phyloP scores from a whole-genome alignment of 75 land plant species.

The Cryptomeria japonica region DNA sequence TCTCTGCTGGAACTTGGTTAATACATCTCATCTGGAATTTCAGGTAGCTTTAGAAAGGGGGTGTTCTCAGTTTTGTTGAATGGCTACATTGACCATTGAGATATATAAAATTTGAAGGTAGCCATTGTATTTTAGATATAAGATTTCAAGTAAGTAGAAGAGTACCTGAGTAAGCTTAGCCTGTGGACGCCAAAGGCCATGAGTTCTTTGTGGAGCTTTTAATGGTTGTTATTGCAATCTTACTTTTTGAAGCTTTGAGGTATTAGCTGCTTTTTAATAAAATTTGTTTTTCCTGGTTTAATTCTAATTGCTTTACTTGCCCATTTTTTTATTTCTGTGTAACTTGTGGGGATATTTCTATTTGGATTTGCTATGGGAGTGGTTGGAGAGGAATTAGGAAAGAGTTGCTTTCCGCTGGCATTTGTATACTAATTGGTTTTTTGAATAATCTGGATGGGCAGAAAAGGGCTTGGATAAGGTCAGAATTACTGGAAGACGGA shows the following conservation, averaged over 20 bases:
- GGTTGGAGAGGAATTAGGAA: neutral
- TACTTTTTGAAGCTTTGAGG: neutral
- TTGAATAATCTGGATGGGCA: neutral
- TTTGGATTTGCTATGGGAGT: neutral
- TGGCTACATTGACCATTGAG: too few species aligned
- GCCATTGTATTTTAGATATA: neutral
- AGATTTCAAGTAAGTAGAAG: neutral
- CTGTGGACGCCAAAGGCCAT: neutral
- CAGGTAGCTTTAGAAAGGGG: too few species aligned
- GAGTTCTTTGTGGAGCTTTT: neutral
- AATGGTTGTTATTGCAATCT: neutral
- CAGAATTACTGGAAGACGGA: constrained; percentile 45
- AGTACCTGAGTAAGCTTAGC: neutral
- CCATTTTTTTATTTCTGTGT: neutral
- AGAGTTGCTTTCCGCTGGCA: neutral
- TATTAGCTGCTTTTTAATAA: neutral
- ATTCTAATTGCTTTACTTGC: neutral
- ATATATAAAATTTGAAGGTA: neutral
- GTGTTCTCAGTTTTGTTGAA: too few species aligned
- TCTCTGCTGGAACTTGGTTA: too few species aligned
- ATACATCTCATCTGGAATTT: too few species aligned
- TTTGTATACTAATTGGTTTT: neutral
- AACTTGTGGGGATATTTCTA: neutral
- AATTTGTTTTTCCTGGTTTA: neutral
- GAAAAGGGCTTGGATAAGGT: constrained; percentile 25